Base-by-base conservation (phyloP, 1,284 basidiomycete species). In the Cerrena zonata region DNA sequence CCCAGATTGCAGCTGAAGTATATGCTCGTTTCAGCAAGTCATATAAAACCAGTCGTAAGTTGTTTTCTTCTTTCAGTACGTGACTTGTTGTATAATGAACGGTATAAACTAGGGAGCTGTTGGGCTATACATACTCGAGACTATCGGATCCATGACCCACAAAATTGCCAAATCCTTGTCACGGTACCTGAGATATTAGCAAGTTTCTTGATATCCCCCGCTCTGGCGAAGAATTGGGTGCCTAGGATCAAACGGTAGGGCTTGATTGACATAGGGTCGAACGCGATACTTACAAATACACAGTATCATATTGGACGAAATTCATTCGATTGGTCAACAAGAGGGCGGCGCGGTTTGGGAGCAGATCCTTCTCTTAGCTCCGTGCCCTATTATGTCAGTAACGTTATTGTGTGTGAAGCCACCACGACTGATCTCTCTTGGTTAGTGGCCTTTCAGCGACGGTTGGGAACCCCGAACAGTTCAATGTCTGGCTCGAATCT, bases 41-140 rank as follows among this genome's bases (percentile, higher is more conserved):
- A 30, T 57, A 82, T 38, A 70, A 72, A 26, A 70, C 71, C n/a
- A 70, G 76, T 74, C 58, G 61, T 76, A 63, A 19, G 55, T 50
- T 5, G n/a, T 5, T 19, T 30, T 36, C 39, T 37, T n/a, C 27
- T 40, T 22, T 22, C 19, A 42, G 23, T 25, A 12, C 37, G 2
- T 22, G 26, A 39, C 13, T 30, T 39, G 23, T 42, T 47, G 21
- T 37, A 22, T 34, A 15, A 34, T 34, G 30, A 7, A 15, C 30
- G 26, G 2, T 24, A 23, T 25, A 40, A 18, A 53, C 36, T 19
- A 82, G 81, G 71, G 47, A 76, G 73, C 52, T 78, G 73, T 56
- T 86, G 84, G 82, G 79, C 83, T 0, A 76, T 86, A 24, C 81
- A 86, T 56, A 85, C 85, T 0, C 73, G 85, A 2, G 86, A 87